A percentile compares a stretch with the other conserved stretches of the same genome.
Conservation (phyloP, 2,329 filamentous ascomycete genomes). For the Aspergillus japonicus region DNA sequence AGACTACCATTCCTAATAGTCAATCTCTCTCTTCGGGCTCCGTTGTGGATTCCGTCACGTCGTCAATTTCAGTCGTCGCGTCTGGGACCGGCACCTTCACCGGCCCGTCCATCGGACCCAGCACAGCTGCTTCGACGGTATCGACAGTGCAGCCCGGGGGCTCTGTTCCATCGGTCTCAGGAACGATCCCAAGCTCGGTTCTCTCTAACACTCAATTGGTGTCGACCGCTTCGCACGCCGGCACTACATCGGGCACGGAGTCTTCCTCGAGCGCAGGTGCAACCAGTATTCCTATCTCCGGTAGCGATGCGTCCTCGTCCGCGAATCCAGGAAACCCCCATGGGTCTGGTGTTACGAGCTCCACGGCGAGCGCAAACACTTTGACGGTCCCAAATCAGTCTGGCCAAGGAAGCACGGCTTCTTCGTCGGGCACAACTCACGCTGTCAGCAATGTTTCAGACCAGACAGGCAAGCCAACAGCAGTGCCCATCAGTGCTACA, state of each 20-base stretch:
- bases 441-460: not conserved
- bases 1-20: not conserved
- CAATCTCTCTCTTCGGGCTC: not conserved
- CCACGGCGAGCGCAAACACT: not conserved
- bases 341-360: not conserved
- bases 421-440: not conserved
- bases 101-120: not conserved
- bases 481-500: not conserved
- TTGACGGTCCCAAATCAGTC: not conserved
- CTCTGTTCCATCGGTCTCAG: not conserved
- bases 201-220: slow-evolving; percentile 12
- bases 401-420: not conserved
- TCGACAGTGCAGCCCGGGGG: not conserved
- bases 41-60: not conserved
- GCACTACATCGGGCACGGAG: slow-evolving; percentile 4
- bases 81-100: not conserved
- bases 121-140: not conserved
- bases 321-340: not conserved
- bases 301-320: not conserved
- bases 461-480: not conserved
- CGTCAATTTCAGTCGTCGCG: not conserved
- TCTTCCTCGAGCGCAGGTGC: not conserved
- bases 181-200: slow-evolving; percentile 12
- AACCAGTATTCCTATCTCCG: not conserved
- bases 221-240: slow-evolving; percentile 8